Evolutionary conservation across 345 rosid genomes (phyloP), one percentile per base, ranked within the genome.

Genomic region (Cardiospermum halicacabum): DNA sequence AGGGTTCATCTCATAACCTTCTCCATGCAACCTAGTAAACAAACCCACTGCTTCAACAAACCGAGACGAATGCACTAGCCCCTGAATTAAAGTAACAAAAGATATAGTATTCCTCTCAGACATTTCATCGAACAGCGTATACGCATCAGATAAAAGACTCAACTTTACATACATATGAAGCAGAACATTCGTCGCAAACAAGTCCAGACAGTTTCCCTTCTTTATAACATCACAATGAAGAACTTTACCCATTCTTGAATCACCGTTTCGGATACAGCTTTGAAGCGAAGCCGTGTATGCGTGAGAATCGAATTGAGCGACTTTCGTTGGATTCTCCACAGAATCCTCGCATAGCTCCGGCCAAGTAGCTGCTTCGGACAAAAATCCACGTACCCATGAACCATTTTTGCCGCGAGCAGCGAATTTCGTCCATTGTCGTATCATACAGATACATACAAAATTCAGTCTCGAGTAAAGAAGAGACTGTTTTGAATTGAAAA

Each of bases 1-100:
- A 0, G 88, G 87, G 69, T 79, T 94, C 58, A 94, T 87, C 82
- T 79, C 85, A 53, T 87, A 89, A 19, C 96, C 91, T 27, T 88
- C 96, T 62, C 81, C 67, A 57, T 80, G 85, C 76, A 88, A 53
- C 83, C 79, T 77, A 8, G 56, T 39, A 64, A 80, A 85, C 78
- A 85, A 69, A 42, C 59, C 75, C 10, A 77, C 34, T 5, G 89
- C 86, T 59, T 85, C 81, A 53, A 39, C 25, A 73, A 74, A 80
- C 21, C 34, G 54, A 53, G 54, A 39, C 37, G 74, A 66, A 69
- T 66, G 77, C 53, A 25, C 61, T 4, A 72, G 51, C 9, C 89
- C 89, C 60, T 76, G 88, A 64, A 64, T 73, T 43, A 87, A 67
- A 58, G 89, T 94, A 49, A 94, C 95, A 36, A 64, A 89, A 0